These are phyloP conservation scores for Gossypium rotundifolium DNA, from an alignment of 345 rosid genomes.

Conservation along the genomic window DNA sequence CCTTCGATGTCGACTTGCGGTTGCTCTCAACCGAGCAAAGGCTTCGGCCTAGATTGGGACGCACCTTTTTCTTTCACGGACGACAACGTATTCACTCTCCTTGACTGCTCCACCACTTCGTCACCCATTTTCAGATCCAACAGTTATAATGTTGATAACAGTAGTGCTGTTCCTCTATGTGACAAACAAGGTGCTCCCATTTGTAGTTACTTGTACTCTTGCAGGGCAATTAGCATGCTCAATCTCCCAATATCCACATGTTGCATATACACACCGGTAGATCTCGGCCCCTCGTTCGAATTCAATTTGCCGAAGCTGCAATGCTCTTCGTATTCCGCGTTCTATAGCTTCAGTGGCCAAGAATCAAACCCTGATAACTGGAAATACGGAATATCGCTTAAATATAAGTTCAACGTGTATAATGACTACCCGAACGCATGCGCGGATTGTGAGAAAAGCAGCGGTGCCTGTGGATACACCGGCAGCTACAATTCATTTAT, in stretches of 20 bases:
- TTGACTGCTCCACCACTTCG: conserved; percentile 57
- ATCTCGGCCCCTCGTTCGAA: conserved; percentile 81
- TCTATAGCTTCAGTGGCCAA: conserved; percentile 68
- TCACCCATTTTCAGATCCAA: conserved; percentile 51
- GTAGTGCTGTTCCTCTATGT: conserved; percentile 43
- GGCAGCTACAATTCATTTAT: conserved; percentile 45
- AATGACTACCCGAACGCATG: conserved; percentile 69
- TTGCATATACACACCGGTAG: conserved; percentile 82
- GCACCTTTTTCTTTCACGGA: conserved; percentile 83
- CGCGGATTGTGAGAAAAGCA: conserved; percentile 57
- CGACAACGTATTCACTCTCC: conserved; percentile 68
- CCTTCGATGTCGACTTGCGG: conserved; percentile 85
- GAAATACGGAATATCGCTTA: conserved; percentile 78
- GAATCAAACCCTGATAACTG: conserved; percentile 69
- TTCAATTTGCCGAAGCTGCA: conserved; percentile 62
- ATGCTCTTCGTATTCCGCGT: conserved; percentile 58
- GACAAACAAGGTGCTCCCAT: conserved; percentile 70
- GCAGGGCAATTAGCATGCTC: conserved; percentile 61
- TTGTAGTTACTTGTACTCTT: conserved; percentile 74
- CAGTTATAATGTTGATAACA: conserved; percentile 16
- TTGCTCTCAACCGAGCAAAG: conserved; percentile 69
- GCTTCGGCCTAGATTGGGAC: conserved; percentile 83
- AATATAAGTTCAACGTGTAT: conserved; percentile 70
- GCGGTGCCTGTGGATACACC: conserved; percentile 67
- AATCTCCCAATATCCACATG: conserved; percentile 75